These are phyloP conservation scores for Ophryocystis elektroscirrha DNA, from an alignment of 169 alveolate species.

Conservation along the genomic window DNA sequence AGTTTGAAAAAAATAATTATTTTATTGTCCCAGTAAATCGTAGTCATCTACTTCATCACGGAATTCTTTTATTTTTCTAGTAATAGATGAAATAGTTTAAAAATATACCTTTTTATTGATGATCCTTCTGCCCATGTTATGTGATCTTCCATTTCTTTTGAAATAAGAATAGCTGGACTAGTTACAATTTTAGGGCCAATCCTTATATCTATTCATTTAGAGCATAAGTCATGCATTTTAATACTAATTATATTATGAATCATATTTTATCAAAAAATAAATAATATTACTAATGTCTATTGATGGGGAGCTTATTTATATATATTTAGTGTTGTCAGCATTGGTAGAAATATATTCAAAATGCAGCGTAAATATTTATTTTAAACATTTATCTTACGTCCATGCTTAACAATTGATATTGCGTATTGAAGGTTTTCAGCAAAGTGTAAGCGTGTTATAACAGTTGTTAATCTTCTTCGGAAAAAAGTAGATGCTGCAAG, in stretches of 20 bases:
- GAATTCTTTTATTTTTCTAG: no score
- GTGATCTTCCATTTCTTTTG: slow-evolving; percentile 81
- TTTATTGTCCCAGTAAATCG: no score
- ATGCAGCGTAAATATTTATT: not conserved
- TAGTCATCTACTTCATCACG: no score
- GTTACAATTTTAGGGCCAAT: slow-evolving; percentile 79
- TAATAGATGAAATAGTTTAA: no score
- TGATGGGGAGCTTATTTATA: no score
- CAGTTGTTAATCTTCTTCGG: slow-evolving; percentile 83
- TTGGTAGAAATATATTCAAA: not conserved
- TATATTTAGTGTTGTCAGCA: not conserved
- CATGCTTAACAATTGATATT: slow-evolving; percentile 77
- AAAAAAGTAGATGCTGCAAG: slow-evolving; percentile 81
- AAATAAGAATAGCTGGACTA: slow-evolving; percentile 81
- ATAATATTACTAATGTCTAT: no score
- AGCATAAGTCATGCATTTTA: not conserved
- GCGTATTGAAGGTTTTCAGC: slow-evolving; percentile 76
- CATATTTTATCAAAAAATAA: not conserved
- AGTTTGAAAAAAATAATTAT: no score
- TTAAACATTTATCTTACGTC: slow-evolving; percentile 37
- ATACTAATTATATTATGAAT: not conserved
- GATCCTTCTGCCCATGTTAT: slow-evolving; percentile 86
- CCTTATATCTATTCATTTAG: slow-evolving; percentile 1
- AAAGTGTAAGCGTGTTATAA: slow-evolving; percentile 65
- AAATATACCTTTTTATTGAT: slow-evolving; percentile 47